Base-by-base conservation (phyloP, 805 yeast genomes). In the Candida koratica region DNA sequence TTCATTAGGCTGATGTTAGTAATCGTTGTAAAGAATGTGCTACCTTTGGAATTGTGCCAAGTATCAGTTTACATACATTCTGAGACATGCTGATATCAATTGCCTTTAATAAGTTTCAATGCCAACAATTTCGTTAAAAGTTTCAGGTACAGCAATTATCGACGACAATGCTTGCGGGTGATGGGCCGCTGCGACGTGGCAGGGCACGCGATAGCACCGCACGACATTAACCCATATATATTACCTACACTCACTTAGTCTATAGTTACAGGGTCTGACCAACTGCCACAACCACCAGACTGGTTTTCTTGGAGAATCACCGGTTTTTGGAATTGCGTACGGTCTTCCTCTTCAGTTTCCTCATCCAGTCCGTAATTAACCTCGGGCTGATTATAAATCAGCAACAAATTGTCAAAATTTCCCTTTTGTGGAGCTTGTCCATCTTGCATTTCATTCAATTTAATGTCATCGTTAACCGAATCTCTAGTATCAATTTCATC, bases 241-340 rank as follows among this genome's bases (percentile, higher is more conserved):
- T n/a, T n/a, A n/a, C n/a, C n/a, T n/a, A n/a, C n/a, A n/a, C n/a
- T n/a, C n/a, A n/a, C n/a, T 37, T 46, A 62, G 35, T 64, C 69
- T 18, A 65, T 37, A 3, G 60, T 58, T 12, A 64, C 55, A 4
- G 71, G 71, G 36, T 64, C 63, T 20, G 56, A 63, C 65, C 65
- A 60, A 32, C 61, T 60, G 0, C 71, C 70, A 4, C 39, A 17
- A 8, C 41, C 41, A 17, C n/a, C 22, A 34, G 19, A 10, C 10
- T 20, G 23, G 10, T 10, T 20, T 20, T 20, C 23, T 20, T 20
- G 9, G 9, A 7, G n/a, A n/a, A n/a, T n/a, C n/a, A n/a, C n/a
- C n/a, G n/a, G n/a, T 20, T 20, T 10, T 20, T 20, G 9, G 9
- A 7, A 10, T 10, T 20, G 23, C 7, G 9, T 20, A 20, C 10